Percentiles rank a stretch among this genome's conserved stretches.
These are phyloP conservation scores for Solanum ossicruentum DNA, from an alignment of 257 asterid species.

Conservation along the genomic window DNA sequence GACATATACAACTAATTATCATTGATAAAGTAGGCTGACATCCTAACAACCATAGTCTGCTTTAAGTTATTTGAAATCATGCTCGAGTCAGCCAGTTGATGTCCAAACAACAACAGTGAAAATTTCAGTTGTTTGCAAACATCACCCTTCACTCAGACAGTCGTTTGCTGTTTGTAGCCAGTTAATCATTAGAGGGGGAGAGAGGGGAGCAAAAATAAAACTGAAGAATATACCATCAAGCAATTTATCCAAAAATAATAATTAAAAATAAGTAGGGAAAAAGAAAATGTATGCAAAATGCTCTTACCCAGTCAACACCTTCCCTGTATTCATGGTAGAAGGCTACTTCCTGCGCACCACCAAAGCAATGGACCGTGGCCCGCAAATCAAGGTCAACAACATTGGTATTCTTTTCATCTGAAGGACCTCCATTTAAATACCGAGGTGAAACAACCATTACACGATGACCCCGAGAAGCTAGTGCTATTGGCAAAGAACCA, in stretches of 20 bases:
- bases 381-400: conserved; percentile 39
- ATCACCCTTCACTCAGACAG: neutral
- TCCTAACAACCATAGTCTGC: neutral
- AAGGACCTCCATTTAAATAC: conserved; percentile 47
- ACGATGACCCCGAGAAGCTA: conserved; percentile 82
- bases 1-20: neutral
- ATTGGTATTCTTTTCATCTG: conserved; percentile 46
- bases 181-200: neutral
- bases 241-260: neutral
- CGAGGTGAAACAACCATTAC: conserved; percentile 94
- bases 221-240: neutral
- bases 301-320: conserved; percentile 95
- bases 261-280: neutral
- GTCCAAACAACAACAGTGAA: neutral
- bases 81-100: neutral
- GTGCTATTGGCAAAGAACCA: conserved; percentile 88
- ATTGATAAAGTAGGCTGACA: neutral
- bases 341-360: conserved; percentile 63
- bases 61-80: neutral
- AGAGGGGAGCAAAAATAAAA: neutral
- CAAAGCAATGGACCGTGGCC: conserved; percentile 51
- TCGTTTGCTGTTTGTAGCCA: neutral
- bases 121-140: neutral
- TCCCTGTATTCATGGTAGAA: conserved; percentile 82
- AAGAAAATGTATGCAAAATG: neutral